Percentiles rank a stretch among this genome's conserved stretches.
Evolutionary conservation across 257 asterid genomes (phyloP).

Genomic region (Gentiana dahurica): DNA sequence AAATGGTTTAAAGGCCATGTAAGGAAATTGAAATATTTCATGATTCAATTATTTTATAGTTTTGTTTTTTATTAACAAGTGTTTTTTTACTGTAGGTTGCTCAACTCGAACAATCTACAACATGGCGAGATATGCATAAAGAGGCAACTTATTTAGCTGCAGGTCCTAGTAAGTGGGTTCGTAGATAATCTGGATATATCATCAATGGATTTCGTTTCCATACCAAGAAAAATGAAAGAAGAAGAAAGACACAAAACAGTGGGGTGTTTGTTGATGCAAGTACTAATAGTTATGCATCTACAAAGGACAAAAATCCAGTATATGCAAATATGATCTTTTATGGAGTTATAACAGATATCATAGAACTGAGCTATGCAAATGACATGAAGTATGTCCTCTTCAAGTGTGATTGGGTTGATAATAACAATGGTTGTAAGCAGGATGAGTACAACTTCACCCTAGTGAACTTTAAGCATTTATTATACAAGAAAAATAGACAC

Average conservation of each 20-base stretch:
- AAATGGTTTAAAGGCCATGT: constrained; percentile 7
- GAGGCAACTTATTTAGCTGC: background rate
- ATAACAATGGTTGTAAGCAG: background rate
- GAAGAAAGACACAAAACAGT: constrained; percentile 1
- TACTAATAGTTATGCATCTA: background rate
- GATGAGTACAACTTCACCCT: constrained; percentile 8
- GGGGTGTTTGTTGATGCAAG: constrained; percentile 2
- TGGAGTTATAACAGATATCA: too few relatives aligned
- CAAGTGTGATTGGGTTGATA: too few relatives aligned
- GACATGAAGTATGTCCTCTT: too few relatives aligned
- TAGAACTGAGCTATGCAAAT: too few relatives aligned
- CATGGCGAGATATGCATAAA: background rate
- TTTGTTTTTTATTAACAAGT: too few relatives aligned
- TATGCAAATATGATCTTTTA: too few relatives aligned
- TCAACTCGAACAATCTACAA: background rate
- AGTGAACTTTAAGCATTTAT: constrained; percentile 6
- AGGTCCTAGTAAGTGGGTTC: constrained; percentile 1
- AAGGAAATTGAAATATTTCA: too few relatives aligned
- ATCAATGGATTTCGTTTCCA: constrained; percentile 4
- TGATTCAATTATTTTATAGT: too few relatives aligned
- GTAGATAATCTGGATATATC: background rate
- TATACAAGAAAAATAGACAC: background rate
- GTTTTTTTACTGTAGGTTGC: too few relatives aligned
- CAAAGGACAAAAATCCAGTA: too few relatives aligned
- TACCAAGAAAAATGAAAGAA: constrained; percentile 1